Evolutionary conservation across 768 basidiomycete species (phyloP).

Genomic region (Auricularia sp.): DNA sequence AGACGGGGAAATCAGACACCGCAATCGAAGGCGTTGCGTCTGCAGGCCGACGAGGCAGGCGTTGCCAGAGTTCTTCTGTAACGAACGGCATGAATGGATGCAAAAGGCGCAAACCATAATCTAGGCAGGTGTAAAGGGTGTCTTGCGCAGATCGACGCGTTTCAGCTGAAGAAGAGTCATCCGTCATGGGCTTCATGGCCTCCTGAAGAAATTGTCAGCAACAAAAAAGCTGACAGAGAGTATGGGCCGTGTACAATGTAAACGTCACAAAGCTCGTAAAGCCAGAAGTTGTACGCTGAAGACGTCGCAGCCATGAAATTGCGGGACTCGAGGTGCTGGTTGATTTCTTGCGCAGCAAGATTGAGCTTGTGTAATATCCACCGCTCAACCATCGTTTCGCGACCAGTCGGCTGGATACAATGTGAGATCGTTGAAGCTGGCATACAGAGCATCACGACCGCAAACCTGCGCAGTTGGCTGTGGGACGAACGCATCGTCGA

Average conservation of each 20-base stretch:
- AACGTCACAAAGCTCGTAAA: conserved; percentile 98
- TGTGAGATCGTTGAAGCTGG: conserved; percentile 5
- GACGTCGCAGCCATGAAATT: conserved; percentile 92
- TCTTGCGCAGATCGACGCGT: conserved; percentile 81
- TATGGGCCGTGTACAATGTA: conserved; percentile 65
- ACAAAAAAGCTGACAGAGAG: background rate
- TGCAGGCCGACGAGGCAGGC: conserved; percentile 75
- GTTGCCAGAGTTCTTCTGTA: conserved; percentile 97
- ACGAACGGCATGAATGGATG: conserved; percentile 99
- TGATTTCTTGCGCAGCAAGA: conserved; percentile 65
- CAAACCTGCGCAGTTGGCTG: conserved; percentile 56
- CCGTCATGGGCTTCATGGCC: conserved; percentile 97
- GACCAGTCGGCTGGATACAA: conserved; percentile 61
- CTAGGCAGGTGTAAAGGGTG: conserved; percentile 90
- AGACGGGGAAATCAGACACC: conserved; percentile 73
- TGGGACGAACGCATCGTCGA: conserved; percentile 78
- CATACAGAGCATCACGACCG: conserved; percentile 2
- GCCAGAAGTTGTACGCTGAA: conserved; percentile 86
- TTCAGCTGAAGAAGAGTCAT: conserved; percentile 52
- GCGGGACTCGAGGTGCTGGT: conserved; percentile 60
- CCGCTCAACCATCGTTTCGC: conserved; percentile 83
- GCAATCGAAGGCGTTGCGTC: conserved; percentile 83
- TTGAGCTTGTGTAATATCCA: conserved; percentile 97
- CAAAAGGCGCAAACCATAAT: conserved; percentile 77
- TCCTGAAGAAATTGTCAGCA: conserved; percentile 45